Percentiles rank a stretch among this genome's conserved stretches.
phyloP scores from a whole-genome alignment of 768 basidiomycete species.

The Gymnopilus dilepis region DNA sequence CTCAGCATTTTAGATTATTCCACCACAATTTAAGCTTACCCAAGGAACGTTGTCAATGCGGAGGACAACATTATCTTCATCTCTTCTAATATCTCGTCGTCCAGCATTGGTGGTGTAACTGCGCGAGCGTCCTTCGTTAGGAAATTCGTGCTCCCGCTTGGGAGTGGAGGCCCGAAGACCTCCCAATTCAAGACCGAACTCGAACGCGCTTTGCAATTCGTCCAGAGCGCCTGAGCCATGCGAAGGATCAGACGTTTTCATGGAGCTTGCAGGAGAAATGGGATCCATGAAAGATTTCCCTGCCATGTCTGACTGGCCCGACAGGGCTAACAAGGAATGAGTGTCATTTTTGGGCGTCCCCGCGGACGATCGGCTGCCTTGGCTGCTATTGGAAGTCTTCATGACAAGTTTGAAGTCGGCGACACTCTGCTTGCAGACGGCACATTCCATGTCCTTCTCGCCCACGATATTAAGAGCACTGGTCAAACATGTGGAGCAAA shows the following conservation, averaged over 20 bases:
- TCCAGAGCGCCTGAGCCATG: conserved; percentile 20
- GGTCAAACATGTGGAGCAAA: conserved; percentile 83
- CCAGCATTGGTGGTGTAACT: conserved; percentile 10
- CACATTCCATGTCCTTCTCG: conserved; percentile 87
- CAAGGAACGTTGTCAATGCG: conserved; percentile 90
- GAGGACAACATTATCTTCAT: conserved; percentile 62
- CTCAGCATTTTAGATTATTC: conserved; percentile 8
- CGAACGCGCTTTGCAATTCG: conserved; percentile 45
- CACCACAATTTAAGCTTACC: conserved; percentile 44
- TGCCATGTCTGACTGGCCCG: conserved; percentile 4
- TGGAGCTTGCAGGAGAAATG: conserved; percentile 32
- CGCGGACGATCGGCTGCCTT: background rate
- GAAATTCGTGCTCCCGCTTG: conserved; percentile 34
- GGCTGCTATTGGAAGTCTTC: conserved; percentile 18
- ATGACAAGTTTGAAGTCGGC: conserved; percentile 65
- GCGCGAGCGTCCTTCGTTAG: conserved; percentile 17
- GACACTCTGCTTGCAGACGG: conserved; percentile 75
- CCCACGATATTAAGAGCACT: conserved; percentile 89
- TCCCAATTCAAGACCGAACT: conserved; percentile 44
- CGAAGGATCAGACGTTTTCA: conserved; percentile 9
- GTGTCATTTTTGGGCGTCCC: conserved; percentile 1
- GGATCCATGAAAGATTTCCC: conserved; percentile 40
- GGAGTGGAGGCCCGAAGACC: conserved; percentile 51
- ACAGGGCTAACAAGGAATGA: background rate
- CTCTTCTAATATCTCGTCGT: conserved; percentile 19